Conservation (phyloP, 2,329 filamentous ascomycete genomes). For the Monosporascus cannonballus region DNA sequence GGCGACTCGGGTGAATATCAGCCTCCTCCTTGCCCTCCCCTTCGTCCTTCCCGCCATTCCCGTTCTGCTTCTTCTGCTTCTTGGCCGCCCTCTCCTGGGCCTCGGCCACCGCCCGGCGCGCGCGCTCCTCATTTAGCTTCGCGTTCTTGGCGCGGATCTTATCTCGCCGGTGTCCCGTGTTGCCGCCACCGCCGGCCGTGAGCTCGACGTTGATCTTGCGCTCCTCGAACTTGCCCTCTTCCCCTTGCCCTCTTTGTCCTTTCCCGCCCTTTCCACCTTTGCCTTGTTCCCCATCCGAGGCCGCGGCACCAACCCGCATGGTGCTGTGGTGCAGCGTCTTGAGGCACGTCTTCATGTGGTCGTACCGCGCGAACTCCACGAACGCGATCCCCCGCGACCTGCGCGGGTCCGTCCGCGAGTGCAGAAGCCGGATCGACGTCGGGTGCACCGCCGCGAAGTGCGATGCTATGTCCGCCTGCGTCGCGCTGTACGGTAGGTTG, state of each 20-base stretch:
- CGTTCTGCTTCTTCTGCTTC: constrained; percentile 18
- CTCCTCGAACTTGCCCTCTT: constrained; percentile 45
- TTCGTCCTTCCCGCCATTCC: constrained; percentile 22
- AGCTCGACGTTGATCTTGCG: constrained; percentile 90
- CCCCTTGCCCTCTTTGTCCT: constrained; percentile 13
- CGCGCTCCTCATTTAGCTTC: constrained; percentile 66
- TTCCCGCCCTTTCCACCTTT: background rate
- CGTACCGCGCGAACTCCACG: constrained; percentile 80
- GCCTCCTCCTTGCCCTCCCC: constrained; percentile 14
- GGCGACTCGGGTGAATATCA: constrained; percentile 47
- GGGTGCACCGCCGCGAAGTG: constrained; percentile 78
- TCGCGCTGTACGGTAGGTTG: constrained; percentile 85
- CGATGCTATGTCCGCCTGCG: constrained; percentile 56
- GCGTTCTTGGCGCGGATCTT: constrained; percentile 84
- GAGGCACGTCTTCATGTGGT: constrained; percentile 88
- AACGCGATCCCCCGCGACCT: constrained; percentile 76
- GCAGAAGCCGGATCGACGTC: constrained; percentile 64
- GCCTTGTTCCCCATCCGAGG: too few relatives aligned
- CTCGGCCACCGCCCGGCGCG: constrained; percentile 39
- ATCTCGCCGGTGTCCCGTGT: constrained; percentile 62
- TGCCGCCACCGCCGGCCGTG: constrained; percentile 84
- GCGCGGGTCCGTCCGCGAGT: constrained; percentile 54
- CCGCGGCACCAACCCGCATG: constrained; percentile 37
- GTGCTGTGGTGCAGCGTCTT: constrained; percentile 83
- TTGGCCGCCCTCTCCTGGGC: constrained; percentile 28